phyloP scores from a whole-genome alignment of 2,329 filamentous ascomycete genomes.

The Neonectria coccinea region DNA sequence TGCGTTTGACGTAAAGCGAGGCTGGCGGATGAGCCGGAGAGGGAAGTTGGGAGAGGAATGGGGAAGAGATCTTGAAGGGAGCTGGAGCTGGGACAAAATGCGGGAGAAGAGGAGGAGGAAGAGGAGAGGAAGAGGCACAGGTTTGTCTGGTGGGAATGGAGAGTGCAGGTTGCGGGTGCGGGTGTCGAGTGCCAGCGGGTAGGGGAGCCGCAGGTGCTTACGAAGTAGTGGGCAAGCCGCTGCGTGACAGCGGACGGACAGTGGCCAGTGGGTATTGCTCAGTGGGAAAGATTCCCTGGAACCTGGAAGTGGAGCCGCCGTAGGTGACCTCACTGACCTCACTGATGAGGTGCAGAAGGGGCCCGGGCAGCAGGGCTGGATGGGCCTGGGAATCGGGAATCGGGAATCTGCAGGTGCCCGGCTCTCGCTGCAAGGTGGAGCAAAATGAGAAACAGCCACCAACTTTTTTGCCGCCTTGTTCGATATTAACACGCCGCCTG shows the following conservation, averaged over 20 bases:
- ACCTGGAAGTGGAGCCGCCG: constrained; percentile 9
- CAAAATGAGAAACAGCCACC: not conserved
- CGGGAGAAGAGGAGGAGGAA: constrained; percentile 34
- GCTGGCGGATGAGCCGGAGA: constrained; percentile 24
- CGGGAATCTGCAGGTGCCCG: not conserved
- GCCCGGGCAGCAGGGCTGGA: not conserved
- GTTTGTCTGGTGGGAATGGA: constrained; percentile 36
- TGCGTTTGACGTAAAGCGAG: constrained; percentile 12
- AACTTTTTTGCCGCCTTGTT: not conserved
- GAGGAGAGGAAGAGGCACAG: constrained; percentile 15
- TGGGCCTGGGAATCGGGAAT: not conserved
- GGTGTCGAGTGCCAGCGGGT: constrained; percentile 10
- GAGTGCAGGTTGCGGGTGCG: constrained; percentile 31
- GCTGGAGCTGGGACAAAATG: constrained; percentile 10
- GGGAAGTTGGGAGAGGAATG: constrained; percentile 24
- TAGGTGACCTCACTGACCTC: constrained; percentile 2
- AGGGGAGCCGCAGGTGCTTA: constrained; percentile 15
- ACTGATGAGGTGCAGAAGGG: not conserved
- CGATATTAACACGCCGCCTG: not conserved
- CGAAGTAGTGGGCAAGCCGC: constrained; percentile 1
- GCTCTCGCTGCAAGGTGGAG: not conserved
- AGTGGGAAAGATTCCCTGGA: constrained; percentile 21
- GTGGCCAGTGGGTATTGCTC: constrained; percentile 2
- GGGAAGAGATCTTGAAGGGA: constrained; percentile 16
- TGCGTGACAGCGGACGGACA: constrained; percentile 3